These are phyloP conservation scores for Thalassiosira exigua DNA, from an alignment of 352 stramenopile genomes.

Conservation along the genomic window DNA sequence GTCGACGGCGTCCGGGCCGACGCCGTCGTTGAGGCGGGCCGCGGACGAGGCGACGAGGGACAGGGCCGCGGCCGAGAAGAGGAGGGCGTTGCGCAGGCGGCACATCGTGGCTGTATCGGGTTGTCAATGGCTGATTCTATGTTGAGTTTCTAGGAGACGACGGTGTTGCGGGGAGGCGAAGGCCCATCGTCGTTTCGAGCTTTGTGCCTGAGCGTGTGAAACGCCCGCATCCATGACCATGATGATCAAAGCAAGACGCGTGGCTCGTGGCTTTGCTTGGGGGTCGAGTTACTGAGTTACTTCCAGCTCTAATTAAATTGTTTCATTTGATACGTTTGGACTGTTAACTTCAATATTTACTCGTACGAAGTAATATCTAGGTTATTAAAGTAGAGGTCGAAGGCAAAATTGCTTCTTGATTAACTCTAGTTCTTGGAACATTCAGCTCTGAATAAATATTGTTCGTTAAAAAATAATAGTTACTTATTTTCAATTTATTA, in stretches of 20 bases:
- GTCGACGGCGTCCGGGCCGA: neutral
- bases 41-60: neutral
- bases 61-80: conserved; percentile 9
- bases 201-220: too few species aligned
- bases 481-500: too few species aligned
- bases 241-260: too few species aligned
- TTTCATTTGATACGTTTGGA: neutral
- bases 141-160: neutral
- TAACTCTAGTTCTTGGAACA: too few species aligned
- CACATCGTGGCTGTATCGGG: conserved; percentile 11
- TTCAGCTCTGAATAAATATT: too few species aligned
- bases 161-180: conserved; percentile 1
- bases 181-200: conserved; percentile 2
- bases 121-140: neutral
- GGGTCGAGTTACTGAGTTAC: too few species aligned
- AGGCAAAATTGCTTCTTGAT: too few species aligned
- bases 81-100: conserved; percentile 16
- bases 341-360: neutral
- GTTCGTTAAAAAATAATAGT: too few species aligned
- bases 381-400: too few species aligned
- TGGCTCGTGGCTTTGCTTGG: too few species aligned
- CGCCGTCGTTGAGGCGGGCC: neutral
- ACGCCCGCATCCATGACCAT: too few species aligned
- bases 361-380: neutral
- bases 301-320: too few species aligned